Conservation (phyloP, 2,329 filamentous ascomycete species). For the Cladophialophora yegresii region DNA sequence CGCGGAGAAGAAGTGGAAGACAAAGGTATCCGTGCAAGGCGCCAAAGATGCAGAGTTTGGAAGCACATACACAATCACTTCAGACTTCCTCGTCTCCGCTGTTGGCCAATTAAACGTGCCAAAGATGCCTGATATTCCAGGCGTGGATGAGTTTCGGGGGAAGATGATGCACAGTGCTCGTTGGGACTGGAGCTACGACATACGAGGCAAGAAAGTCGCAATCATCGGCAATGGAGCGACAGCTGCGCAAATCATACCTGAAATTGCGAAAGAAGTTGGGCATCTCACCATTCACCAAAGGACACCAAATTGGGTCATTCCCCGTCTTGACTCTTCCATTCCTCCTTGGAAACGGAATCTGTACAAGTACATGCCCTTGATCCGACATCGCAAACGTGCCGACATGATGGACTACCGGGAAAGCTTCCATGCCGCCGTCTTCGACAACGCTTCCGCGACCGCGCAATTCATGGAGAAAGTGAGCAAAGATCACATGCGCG, state of each 20-base stretch:
- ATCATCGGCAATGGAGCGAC: conserved; percentile 65
- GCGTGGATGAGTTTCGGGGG: conserved; percentile 39
- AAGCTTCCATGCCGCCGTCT: conserved; percentile 49
- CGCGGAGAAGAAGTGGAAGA: conserved; percentile 48
- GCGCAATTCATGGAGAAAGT: conserved; percentile 46
- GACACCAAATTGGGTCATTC: conserved; percentile 61
- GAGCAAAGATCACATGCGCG: conserved; percentile 47
- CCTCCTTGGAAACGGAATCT: conserved; percentile 47
- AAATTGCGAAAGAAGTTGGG: conserved; percentile 54
- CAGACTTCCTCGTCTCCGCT: conserved; percentile 60
- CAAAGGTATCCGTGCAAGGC: conserved; percentile 47
- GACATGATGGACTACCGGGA: conserved; percentile 59
- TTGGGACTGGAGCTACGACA: conserved; percentile 55
- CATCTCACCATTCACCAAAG: conserved; percentile 59
- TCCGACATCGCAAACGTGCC: conserved; percentile 55
- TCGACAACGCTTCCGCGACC: conserved; percentile 44
- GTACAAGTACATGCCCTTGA: conserved; percentile 54
- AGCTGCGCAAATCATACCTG: conserved; percentile 61
- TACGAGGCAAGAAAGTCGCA: conserved; percentile 58
- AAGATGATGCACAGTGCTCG: conserved; percentile 40
- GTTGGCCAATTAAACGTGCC: conserved; percentile 63
- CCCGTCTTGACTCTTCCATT: conserved; percentile 54
- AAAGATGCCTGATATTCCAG: conserved; percentile 40
- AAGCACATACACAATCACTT: conserved; percentile 55
- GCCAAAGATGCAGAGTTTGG: conserved; percentile 59